Percentiles rank a stretch among this genome's conserved stretches.
Conservation (phyloP, 108 stramenopile genomes). For the Nannochloropsis granulata region DNA sequence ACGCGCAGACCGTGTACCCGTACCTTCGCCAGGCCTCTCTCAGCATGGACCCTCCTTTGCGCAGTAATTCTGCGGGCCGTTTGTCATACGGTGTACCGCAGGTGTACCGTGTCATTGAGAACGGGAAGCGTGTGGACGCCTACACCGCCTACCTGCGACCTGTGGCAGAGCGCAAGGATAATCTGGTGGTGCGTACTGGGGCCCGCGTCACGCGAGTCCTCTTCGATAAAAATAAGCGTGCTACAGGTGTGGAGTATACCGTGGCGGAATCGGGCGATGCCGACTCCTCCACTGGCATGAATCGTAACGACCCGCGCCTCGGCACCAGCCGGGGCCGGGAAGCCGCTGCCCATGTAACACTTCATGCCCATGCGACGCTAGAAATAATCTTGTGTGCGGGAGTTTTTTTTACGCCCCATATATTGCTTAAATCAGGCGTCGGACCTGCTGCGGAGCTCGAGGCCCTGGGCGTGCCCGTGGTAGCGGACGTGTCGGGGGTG, state of each 20-base stretch:
- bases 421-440: constrained; percentile 47
- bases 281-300: not conserved
- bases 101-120: not conserved
- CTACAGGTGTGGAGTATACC: not conserved
- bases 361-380: not conserved
- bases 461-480: not conserved
- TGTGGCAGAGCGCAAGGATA: not conserved
- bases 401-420: not conserved
- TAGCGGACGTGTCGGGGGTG: constrained; percentile 28
- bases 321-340: not conserved
- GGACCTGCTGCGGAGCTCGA: constrained; percentile 30
- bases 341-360: not conserved
- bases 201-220: not conserved
- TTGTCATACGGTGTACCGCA: not conserved
- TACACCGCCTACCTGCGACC: not conserved
- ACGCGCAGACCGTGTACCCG: not conserved
- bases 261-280: not conserved
- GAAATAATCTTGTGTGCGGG: not conserved
- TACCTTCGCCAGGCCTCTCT: not conserved
- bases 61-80: not conserved
- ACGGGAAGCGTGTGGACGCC: not conserved
- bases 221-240: not conserved
- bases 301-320: not conserved
- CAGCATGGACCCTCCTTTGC: not conserved
- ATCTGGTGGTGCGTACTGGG: not conserved